Conservation (phyloP, 495 filamentous ascomycete genomes). For the Hypoxylon subgilvum region DNA sequence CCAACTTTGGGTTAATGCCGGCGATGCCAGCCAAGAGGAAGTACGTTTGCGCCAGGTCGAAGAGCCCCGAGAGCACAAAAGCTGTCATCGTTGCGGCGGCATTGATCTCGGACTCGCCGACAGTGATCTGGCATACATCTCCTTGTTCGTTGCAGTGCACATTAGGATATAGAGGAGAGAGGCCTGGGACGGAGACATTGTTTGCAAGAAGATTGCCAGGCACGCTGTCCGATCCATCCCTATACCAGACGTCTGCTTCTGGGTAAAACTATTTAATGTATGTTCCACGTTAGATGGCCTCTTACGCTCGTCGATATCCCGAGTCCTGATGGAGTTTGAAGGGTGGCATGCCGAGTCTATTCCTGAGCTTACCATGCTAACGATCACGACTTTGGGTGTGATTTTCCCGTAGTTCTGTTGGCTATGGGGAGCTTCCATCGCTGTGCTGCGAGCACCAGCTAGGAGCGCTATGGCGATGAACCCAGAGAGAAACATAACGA, state of each 20-base stretch:
- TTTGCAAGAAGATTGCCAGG: constrained; percentile 61
- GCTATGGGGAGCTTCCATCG: too few species aligned
- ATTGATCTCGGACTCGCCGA: constrained; percentile 71
- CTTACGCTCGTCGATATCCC: neutral
- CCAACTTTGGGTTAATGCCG: constrained; percentile 70
- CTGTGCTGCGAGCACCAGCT: neutral
- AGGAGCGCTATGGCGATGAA: neutral
- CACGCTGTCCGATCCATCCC: constrained; percentile 54
- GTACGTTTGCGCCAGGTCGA: constrained; percentile 71
- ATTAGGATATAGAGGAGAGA: constrained; percentile 68
- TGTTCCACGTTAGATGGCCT: neutral
- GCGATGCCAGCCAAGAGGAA: constrained; percentile 76
- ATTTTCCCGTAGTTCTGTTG: constrained; percentile 43
- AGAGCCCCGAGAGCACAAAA: constrained; percentile 63
- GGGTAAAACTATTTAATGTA: constrained; percentile 61
- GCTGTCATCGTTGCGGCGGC: constrained; percentile 68
- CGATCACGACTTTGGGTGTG: constrained; percentile 71
- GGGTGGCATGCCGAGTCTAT: neutral
- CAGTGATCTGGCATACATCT: constrained; percentile 67
- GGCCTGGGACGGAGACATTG: constrained; percentile 70
- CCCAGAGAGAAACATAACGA: constrained; percentile 6
- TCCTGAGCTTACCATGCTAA: constrained; percentile 64
- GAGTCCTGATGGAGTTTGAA: too few species aligned
- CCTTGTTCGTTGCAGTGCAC: constrained; percentile 66
- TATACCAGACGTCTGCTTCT: constrained; percentile 72